phyloP scores from a whole-genome alignment of 2,329 filamentous ascomycete genomes.

The Exophiala sp. region DNA sequence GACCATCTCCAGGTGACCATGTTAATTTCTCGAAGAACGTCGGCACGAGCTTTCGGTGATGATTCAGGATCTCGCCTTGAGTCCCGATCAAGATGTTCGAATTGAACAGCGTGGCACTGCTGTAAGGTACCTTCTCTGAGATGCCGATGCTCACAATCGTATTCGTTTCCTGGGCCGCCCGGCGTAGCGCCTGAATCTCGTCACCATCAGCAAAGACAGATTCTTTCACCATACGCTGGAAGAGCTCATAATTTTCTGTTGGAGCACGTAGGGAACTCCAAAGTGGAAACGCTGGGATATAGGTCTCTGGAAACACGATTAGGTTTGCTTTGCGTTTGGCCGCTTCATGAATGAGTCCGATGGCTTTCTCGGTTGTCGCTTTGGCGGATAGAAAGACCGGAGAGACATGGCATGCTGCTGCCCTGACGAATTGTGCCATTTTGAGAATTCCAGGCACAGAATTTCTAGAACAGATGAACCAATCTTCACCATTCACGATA shows the following conservation, averaged over 20 bases:
- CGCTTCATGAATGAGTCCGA: slow-evolving; percentile 46
- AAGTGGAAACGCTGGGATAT: slow-evolving; percentile 52
- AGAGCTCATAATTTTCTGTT: slow-evolving; percentile 46
- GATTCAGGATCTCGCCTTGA: slow-evolving; percentile 46
- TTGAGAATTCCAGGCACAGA: too few relatives aligned
- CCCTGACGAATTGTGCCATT: slow-evolving; percentile 5
- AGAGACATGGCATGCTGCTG: slow-evolving; percentile 35
- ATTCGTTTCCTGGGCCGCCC: slow-evolving; percentile 36
- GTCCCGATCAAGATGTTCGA: slow-evolving; percentile 48
- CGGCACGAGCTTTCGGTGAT: slow-evolving; percentile 54
- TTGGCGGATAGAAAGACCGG: slow-evolving; percentile 49
- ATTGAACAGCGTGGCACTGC: slow-evolving; percentile 50
- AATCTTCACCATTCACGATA: too few relatives aligned
- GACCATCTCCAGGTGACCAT: slow-evolving; percentile 53
- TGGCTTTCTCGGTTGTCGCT: slow-evolving; percentile 47
- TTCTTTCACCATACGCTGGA: slow-evolving; percentile 45
- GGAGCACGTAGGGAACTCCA: slow-evolving; percentile 50
- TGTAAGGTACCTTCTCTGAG: slow-evolving; percentile 45
- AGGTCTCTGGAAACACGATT: slow-evolving; percentile 54
- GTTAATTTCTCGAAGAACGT: slow-evolving; percentile 58
- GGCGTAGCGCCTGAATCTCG: slow-evolving; percentile 43
- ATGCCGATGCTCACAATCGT: slow-evolving; percentile 50
- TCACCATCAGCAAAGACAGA: slow-evolving; percentile 47
- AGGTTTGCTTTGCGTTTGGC: slow-evolving; percentile 45
- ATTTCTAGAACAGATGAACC: too few relatives aligned